These are phyloP conservation scores for Mycena alexandri DNA, from an alignment of 768 basidiomycete genomes.

Conservation along the genomic window DNA sequence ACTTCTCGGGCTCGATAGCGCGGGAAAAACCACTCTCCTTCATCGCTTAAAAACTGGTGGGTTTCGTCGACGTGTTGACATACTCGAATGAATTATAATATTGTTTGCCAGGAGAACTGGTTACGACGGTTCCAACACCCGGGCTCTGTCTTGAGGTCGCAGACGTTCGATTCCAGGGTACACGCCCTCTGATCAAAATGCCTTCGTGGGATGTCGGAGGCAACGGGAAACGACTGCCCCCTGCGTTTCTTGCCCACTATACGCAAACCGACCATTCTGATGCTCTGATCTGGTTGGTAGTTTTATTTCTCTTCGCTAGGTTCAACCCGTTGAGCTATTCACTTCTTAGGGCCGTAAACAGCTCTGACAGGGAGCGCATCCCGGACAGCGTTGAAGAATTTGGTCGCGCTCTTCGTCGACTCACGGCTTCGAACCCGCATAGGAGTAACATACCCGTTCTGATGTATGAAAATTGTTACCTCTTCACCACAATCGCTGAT, in stretches of 20 bases:
- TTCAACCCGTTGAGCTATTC: background rate
- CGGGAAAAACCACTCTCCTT: slow-evolving; percentile 64
- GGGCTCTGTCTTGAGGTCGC: slow-evolving; percentile 75
- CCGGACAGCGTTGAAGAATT: slow-evolving; percentile 66
- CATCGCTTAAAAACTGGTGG: slow-evolving; percentile 54
- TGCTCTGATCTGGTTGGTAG: slow-evolving; percentile 67
- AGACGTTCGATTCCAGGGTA: slow-evolving; percentile 36
- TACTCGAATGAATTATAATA: too few species aligned
- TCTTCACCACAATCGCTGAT: background rate
- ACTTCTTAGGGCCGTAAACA: slow-evolving; percentile 68
- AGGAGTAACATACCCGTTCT: slow-evolving; percentile 45
- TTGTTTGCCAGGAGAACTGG: slow-evolving; percentile 43
- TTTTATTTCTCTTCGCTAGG: background rate
- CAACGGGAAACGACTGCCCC: slow-evolving; percentile 60
- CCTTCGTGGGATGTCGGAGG: slow-evolving; percentile 77
- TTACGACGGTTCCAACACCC: slow-evolving; percentile 55
- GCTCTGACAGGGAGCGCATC: slow-evolving; percentile 62
- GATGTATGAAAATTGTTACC: slow-evolving; percentile 43
- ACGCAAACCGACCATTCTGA: slow-evolving; percentile 48
- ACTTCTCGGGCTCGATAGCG: slow-evolving; percentile 54
- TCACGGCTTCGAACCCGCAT: slow-evolving; percentile 40
- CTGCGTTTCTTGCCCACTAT: slow-evolving; percentile 44
- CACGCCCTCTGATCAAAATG: slow-evolving; percentile 57
- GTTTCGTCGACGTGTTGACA: too few species aligned
- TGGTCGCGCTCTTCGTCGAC: slow-evolving; percentile 55